Evolutionary conservation across 2,329 filamentous ascomycete species (phyloP), one percentile per base, ranked within the genome.

Genomic region (Fusarium tupiense): DNA sequence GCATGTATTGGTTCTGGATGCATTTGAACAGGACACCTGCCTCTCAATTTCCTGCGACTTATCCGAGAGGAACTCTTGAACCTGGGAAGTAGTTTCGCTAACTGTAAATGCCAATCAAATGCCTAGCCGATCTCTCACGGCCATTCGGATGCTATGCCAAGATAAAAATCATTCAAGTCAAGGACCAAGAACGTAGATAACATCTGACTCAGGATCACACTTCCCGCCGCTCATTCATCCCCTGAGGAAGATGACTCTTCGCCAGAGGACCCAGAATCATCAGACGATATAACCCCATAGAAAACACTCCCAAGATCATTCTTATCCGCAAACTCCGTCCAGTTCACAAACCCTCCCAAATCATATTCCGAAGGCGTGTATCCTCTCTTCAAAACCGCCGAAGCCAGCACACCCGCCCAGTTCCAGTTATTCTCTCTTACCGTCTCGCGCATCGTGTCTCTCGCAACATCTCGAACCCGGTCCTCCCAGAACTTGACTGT

Each of bases 181-280:
- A 8, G 5, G 11, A 13, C 7, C 24, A 6, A 3, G 17, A 20
- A 24, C 3, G 5, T 29, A 2, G 5, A 47, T 29, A 20, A 29
- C 19, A 29, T 29, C 43, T 12, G 1, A 29, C 16, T 7, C 24
- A 6, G 7, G 17, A 6, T 13, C 6, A 5, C 6, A 13, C 6
- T 22, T 16, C 1, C 19, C 24, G 4, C 1, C 24, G 4, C 5
- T 47, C 20, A 49, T 22, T 16, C 26, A 49, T 29, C 26, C 8
- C 26, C 26, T 0, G 2, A 2, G 1, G 26, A 22, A 22, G 46
- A 6, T 5, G 13, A 29, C 13, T 49, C 26, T 22, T 22, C 13
- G 6, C 26, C 9, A 22, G 46, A 49, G 2, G 46, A 29, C 19
- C 0, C 26, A 24, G 41, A 10, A 3, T 31, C 46, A 31, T 49